Base-by-base conservation (phyloP, 495 filamentous ascomycete species). In the Penicillium turbatum region DNA sequence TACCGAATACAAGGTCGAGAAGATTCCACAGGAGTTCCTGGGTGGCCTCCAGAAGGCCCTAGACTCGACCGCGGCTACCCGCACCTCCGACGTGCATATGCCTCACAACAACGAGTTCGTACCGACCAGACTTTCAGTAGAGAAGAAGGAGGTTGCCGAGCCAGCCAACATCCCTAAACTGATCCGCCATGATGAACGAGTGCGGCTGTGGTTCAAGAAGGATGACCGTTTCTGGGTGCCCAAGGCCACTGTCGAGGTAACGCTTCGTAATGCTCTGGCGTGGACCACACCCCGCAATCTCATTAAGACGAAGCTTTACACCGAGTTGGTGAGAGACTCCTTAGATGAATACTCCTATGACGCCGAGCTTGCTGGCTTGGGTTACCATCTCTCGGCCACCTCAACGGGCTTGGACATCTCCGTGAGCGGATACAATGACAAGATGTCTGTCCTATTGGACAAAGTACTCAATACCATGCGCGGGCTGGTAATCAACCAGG, bases 211-310 rank as follows among this genome's bases (percentile, higher is more conserved):
- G 93, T 97, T 82, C 72, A 99, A 99, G 79, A 97, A 97, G 71
- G 93, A 99, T 60, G 93, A 99, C 61, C 89, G 84, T 0, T 99
- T 97, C 73, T 99, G 93, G 93, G 93, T 99, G 4, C 93, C 93
- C 2, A 97, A 96, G 68, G 93, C 86, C 0, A 96, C 87, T 57
- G 67, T 97, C 13, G 80, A 89, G 59, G 79, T 96, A 36, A 87
- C 82, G 44, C 79, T 95, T 56, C 82, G 88, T 54, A 96, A 87
- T 51, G 87, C 90, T 5, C 65, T 95, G 31, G 81, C 85, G 19
- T 84, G 82, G 67, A 80, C 88, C 2, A 91, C 87, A 5, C 88
- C 93, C 3, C 82, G 84, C 38, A 90, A 85, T 46, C 71, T 80
- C 16, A 84, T 96, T 30, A 92, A 90, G 64, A 79, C 85, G 0